Evolutionary conservation across 352 stramenopile genomes (phyloP), one percentile per base, ranked within the genome.

Genomic region (Pythium angustatum): DNA sequence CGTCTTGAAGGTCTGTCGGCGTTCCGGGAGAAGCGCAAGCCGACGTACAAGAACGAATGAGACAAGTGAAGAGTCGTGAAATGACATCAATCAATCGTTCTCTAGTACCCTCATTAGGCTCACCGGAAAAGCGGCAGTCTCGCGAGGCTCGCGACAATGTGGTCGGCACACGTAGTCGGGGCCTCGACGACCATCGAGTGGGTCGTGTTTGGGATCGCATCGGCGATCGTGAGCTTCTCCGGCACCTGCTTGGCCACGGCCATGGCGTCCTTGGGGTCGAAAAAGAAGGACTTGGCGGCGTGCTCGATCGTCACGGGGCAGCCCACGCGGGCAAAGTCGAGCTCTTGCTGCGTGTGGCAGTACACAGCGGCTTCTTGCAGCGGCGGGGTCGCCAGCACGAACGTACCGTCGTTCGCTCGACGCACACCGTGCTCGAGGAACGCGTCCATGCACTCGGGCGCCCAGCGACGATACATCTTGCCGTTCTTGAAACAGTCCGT

Each of bases 1-100:
- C 81, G 95, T 61, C 74, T 98, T 40, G 95, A 98, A 70, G 95
- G 95, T 0, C 72, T 98, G 1, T 59, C 80, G 24, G 93, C 94
- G 17, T 98, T 98, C 71, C 85, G 85, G 68, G 94, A 98, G 64
- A 96, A 97, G 70, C 78, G 94, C 63, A 95, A 95, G 63, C 94
- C 94, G 30, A 72, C 81, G 26, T 98, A 96, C 73, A 96, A 81
- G 52, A 91, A 91, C 51, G 76, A 97, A 64, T 98, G 84, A 85
- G n/a, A n/a, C n/a, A n/a, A n/a, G n/a, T n/a, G n/a, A n/a, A n/a
- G n/a, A n/a, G n/a, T n/a, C n/a, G n/a, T n/a, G n/a, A n/a, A n/a
- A n/a, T n/a, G n/a, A n/a, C n/a, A n/a, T n/a, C n/a, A n/a, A n/a
- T n/a, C n/a, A n/a, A n/a, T n/a, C n/a, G n/a, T n/a, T n/a, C n/a